A percentile compares a stretch with the other conserved stretches of the same genome.
phyloP scores from a whole-genome alignment of 2,329 filamentous ascomycete genomes.

The Pestalotiopsis sp. region DNA sequence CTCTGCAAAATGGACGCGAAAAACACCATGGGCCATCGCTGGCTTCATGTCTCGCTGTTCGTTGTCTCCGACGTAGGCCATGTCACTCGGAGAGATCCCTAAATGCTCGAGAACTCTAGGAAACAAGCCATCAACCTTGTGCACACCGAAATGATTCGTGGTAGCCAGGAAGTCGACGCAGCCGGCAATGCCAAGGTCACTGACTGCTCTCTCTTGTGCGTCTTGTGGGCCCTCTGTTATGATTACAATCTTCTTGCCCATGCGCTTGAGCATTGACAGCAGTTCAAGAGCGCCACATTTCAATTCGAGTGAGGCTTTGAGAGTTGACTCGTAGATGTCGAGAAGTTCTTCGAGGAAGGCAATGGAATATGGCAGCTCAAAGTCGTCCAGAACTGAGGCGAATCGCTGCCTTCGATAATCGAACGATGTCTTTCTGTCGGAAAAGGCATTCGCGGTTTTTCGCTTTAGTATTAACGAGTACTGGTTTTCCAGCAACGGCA shows the following conservation, averaged over 20 bases:
- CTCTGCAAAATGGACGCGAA: constrained; percentile 29
- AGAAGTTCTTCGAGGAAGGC: constrained; percentile 26
- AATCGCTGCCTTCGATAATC: constrained; percentile 46
- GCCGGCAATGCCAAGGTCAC: constrained; percentile 28
- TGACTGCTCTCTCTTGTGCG: constrained; percentile 45
- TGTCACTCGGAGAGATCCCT: constrained; percentile 24
- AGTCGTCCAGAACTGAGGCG: constrained; percentile 30
- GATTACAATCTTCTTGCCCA: constrained; percentile 42
- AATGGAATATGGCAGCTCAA: constrained; percentile 20
- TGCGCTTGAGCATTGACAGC: constrained; percentile 32
- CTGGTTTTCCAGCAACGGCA: constrained; percentile 20
- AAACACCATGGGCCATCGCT: constrained; percentile 28
- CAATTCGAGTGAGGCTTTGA: constrained; percentile 31
- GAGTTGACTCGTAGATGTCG: constrained; percentile 30
- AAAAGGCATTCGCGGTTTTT: constrained; percentile 42
- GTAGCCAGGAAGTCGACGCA: constrained; percentile 34
- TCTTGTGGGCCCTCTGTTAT: constrained; percentile 51
- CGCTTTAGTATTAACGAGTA: constrained; percentile 37
- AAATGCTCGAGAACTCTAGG: constrained; percentile 28
- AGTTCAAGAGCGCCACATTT: constrained; percentile 40
- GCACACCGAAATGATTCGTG: constrained; percentile 30
- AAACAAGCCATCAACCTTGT: constrained; percentile 32
- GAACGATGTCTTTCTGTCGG: constrained; percentile 44
- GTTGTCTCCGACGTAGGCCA: constrained; percentile 33
- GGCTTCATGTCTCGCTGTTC: constrained; percentile 31